These are phyloP conservation scores for Sclerotinia minor DNA, from an alignment of 2,329 filamentous ascomycete genomes.

Conservation along the genomic window DNA sequence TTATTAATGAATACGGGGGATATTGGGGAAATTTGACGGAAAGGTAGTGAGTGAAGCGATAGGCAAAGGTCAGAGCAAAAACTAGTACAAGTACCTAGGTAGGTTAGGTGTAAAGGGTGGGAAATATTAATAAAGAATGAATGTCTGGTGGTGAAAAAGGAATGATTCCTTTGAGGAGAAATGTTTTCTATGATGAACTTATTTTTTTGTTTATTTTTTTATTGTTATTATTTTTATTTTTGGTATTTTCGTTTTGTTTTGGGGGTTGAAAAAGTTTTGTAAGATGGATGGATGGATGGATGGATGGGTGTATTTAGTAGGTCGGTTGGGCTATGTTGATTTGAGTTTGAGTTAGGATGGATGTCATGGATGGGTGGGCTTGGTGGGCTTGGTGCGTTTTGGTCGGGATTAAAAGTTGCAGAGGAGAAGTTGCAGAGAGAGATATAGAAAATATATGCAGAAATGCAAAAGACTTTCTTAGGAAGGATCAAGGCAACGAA, in stretches of 20 bases:
- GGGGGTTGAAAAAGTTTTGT: background rate
- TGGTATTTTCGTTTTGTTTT: no score
- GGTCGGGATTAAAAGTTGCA: background rate
- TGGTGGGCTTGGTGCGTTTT: background rate
- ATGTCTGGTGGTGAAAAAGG: background rate
- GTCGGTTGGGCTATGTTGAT: background rate
- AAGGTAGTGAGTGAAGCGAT: slow-evolving; percentile 17
- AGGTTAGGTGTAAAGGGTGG: background rate
- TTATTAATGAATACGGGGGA: slow-evolving; percentile 5
- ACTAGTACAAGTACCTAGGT: no score
- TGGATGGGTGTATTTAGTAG: no score
- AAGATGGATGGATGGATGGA: no score
- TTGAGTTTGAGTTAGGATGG: background rate
- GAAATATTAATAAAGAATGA: background rate
- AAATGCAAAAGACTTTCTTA: no score
- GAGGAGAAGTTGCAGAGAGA: background rate
- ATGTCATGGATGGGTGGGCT: background rate
- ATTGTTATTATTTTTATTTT: background rate
- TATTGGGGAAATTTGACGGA: slow-evolving; percentile 14
- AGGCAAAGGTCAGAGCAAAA: slow-evolving; percentile 5
- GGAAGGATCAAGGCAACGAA: background rate
- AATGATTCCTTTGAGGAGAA: slow-evolving; percentile 3
- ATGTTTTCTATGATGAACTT: background rate
- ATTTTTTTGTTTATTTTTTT: background rate
- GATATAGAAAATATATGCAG: no score